Base-by-base conservation (phyloP, 495 filamentous ascomycete genomes). In the Penicillium silybi region DNA sequence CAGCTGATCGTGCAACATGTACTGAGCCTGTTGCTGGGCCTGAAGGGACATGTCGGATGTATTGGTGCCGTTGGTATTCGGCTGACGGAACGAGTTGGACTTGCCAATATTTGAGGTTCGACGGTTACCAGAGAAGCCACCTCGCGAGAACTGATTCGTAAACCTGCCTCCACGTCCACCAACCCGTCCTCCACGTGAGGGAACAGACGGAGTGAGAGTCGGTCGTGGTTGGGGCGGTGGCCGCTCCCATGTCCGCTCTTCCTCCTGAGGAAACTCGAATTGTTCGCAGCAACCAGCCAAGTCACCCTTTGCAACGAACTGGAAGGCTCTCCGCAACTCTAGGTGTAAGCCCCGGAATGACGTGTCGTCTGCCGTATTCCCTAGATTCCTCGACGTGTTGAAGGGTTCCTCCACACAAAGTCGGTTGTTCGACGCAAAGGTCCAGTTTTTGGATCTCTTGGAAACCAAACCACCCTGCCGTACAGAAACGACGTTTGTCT, bases 401-500 rank as follows among this genome's bases (percentile, higher is more conserved):
- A 98, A 98, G 2, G 93, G 95, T 63, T 98, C 93, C 65, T 98
- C 95, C 22, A 97, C 87, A 64, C 93, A 97, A 41, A 98, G 79
- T 41, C 85, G 80, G 61, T 96, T 92, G 61, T 91, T 87, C 46
- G 82, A 71, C 57, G 80, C 73, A 44, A 87, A 64, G 59, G 87
- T 80, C 93, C 93, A 97, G 3, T 80, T 81, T 72, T 97, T 98
- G 44, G 84, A 88, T 52, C 83, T 78, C 66, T 96, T 95, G 9
- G 85, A 85, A n/a, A 97, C 70, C 48, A 92, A 69, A 55, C 76
- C 85, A 11, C 91, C 93, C 53, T 87, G 79, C n/a, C 92, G 82
- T 48, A 98, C 87, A 2, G 93, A 98, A 23, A 97, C 75, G 10
- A 88, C 92, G 48, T 77, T 73, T 50, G 82, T 88, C 59, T 92